Conservation (phyloP, 345 rosid species). For the Corchorus capsularis region DNA sequence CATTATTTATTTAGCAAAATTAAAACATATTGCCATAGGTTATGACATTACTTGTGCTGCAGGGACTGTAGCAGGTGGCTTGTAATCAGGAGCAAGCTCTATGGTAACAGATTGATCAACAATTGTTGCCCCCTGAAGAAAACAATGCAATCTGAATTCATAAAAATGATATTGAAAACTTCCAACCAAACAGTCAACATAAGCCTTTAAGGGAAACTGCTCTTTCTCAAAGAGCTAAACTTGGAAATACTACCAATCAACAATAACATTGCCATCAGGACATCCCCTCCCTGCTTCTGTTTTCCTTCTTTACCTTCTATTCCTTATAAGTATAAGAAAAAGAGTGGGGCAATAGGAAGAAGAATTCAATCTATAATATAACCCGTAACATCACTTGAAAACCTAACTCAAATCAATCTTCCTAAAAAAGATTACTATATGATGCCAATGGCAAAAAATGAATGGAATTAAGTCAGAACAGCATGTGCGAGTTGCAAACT, state of each 20-base stretch:
- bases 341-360: not conserved
- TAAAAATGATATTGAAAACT: not conserved
- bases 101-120: conserved; percentile 73
- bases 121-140: conserved; percentile 79
- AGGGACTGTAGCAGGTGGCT: conserved; percentile 48
- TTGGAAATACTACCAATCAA: not conserved
- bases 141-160: not conserved
- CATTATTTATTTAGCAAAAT: not conserved
- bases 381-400: not conserved
- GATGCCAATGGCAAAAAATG: not conserved
- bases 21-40: not conserved
- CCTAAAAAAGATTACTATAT: not conserved
- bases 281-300: not conserved
- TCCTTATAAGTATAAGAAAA: not conserved
- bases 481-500: not conserved
- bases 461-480: not conserved
- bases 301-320: not conserved
- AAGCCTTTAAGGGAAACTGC: not conserved
- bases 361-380: not conserved
- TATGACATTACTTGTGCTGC: conserved; percentile 48
- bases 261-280: not conserved
- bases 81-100: conserved; percentile 69
- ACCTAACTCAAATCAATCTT: not conserved
- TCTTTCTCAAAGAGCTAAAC: conserved; percentile 2
- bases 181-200: not conserved